Percentiles rank a stretch among this genome's conserved stretches.
phyloP scores from a whole-genome alignment of 352 stramenopile species.

The Globisporangium carolinianum region DNA sequence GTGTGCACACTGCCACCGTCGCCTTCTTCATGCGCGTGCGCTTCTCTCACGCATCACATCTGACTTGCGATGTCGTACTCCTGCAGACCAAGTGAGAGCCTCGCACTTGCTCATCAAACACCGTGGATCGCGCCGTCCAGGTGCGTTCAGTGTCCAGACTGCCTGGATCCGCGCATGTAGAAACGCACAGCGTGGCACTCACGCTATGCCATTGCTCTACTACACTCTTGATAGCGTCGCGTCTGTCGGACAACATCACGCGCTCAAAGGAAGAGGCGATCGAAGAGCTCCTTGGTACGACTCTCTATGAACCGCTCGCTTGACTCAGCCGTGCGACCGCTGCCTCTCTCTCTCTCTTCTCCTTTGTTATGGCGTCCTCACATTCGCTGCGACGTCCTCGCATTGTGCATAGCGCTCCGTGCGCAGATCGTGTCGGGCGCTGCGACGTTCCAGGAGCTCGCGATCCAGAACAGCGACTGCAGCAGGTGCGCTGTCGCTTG shows the following conservation, averaged over 20 bases:
- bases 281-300: slow-evolving; percentile 61
- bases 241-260: slow-evolving; percentile 89
- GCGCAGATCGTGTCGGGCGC: slow-evolving; percentile 74
- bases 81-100: slow-evolving; percentile 64
- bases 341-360: too few relatives aligned
- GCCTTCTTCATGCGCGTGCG: neutral
- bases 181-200: neutral
- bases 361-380: neutral
- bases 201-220: neutral
- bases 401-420: slow-evolving; percentile 38
- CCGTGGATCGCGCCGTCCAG: slow-evolving; percentile 78
- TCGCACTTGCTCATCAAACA: slow-evolving; percentile 96
- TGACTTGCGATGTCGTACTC: too few relatives aligned
- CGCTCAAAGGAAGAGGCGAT: slow-evolving; percentile 90
- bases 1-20: neutral
- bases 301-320: slow-evolving; percentile 4
- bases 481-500: slow-evolving; percentile 25
- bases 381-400: too few relatives aligned
- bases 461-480: slow-evolving; percentile 80
- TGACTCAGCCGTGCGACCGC: too few relatives aligned
- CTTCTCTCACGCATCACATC: too few relatives aligned
- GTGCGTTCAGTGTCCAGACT: slow-evolving; percentile 17
- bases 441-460: slow-evolving; percentile 73
- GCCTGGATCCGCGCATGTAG: too few relatives aligned
- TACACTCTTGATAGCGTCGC: slow-evolving; percentile 34